Percentiles rank a stretch among this genome's conserved stretches.
Evolutionary conservation across 2,329 filamentous ascomycete species (phyloP).

Genomic region (Aspergillus brunneoviolaceus): DNA sequence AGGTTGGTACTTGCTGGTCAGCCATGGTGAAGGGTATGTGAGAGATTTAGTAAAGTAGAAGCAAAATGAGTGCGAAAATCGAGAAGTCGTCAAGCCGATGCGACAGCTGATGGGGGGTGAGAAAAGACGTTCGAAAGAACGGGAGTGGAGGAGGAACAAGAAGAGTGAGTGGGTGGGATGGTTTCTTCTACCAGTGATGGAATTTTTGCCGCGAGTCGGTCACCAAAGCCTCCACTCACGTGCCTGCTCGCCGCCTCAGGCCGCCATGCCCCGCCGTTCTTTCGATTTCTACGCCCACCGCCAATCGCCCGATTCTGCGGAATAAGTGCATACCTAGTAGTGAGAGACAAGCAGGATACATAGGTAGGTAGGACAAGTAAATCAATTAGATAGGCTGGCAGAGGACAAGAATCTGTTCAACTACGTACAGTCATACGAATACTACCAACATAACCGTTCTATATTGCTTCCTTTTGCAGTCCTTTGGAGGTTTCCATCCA

Average conservation of each 20-base stretch:
- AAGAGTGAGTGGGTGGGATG: slow-evolving; percentile 30
- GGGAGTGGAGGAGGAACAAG: slow-evolving; percentile 28
- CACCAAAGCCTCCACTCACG: slow-evolving; percentile 22
- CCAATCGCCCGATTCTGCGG: not conserved
- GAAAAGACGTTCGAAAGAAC: slow-evolving; percentile 19
- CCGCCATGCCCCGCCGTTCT: slow-evolving; percentile 20
- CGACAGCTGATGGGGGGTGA: slow-evolving; percentile 21
- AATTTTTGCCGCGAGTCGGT: slow-evolving; percentile 28
- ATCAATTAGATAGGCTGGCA: no score
- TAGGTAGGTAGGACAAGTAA: no score
- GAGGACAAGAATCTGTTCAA: no score
- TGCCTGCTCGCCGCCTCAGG: slow-evolving; percentile 19
- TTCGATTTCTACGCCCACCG: not conserved
- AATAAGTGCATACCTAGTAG: no score
- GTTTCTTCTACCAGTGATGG: slow-evolving; percentile 28
- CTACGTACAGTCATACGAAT: no score
- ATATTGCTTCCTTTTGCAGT: no score
- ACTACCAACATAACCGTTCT: no score
- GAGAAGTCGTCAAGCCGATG: slow-evolving; percentile 23
- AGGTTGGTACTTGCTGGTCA: slow-evolving; percentile 67
- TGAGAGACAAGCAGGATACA: no score
- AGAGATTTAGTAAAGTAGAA: slow-evolving; percentile 9
- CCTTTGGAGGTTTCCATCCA: no score
- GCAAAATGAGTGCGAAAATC: slow-evolving; percentile 16
- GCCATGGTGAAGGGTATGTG: slow-evolving; percentile 58